phyloP scores from a whole-genome alignment of 169 alveolate species.

The Perkinsus olseni region DNA sequence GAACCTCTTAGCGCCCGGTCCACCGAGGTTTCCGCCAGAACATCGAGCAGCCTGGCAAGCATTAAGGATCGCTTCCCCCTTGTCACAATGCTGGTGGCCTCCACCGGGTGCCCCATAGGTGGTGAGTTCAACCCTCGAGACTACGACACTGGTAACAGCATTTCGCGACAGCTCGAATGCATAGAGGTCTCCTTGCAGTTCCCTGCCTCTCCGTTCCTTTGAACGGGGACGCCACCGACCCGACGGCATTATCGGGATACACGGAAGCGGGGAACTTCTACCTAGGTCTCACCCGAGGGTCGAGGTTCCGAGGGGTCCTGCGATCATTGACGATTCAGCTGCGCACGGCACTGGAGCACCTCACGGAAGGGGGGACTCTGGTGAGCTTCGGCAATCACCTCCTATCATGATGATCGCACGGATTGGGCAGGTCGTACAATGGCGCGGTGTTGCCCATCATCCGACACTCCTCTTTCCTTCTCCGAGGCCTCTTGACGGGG shows the following conservation, averaged over 20 bases:
- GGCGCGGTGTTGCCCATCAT: neutral
- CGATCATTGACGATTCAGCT: neutral
- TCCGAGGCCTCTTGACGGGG: neutral
- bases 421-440: neutral
- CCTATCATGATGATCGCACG: neutral
- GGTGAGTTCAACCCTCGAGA: neutral
- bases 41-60: neutral
- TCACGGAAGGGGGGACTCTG: neutral
- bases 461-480: neutral
- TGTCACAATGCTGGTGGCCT: neutral
- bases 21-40: neutral
- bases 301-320: neutral
- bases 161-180: neutral
- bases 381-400: neutral
- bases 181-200: neutral
- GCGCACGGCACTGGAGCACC: neutral
- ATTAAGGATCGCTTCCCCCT: neutral
- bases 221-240: neutral
- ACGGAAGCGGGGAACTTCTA: neutral
- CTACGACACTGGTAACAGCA: neutral
- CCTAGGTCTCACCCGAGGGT: neutral
- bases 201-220: neutral
- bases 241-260: neutral
- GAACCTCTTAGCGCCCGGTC: neutral
- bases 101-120: neutral